These are phyloP conservation scores for Misopates orontium DNA, from an alignment of 257 asterid species.

Conservation along the genomic window DNA sequence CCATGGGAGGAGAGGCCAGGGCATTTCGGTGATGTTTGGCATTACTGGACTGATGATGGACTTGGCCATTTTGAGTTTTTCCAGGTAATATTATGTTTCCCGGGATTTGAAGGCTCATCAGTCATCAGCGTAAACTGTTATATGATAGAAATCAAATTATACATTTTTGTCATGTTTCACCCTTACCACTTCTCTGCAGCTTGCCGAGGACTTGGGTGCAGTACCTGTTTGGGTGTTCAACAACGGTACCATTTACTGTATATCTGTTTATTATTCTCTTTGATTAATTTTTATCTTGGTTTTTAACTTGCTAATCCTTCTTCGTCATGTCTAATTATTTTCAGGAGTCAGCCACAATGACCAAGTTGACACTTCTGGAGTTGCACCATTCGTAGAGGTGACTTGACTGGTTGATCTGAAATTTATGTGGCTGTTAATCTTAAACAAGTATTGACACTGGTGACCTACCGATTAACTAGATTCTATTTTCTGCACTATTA, in stretches of 20 bases:
- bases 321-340: conserved; percentile 18
- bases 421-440: neutral
- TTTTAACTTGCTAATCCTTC: conserved; percentile 15
- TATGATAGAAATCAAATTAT: neutral
- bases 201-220: conserved; percentile 92
- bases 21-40: conserved; percentile 98
- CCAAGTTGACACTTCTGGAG: conserved; percentile 68
- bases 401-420: neutral
- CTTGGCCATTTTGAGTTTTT: conserved; percentile 88
- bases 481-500: neutral
- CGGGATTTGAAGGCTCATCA: conserved; percentile 7
- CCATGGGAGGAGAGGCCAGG: conserved; percentile 97
- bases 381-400: conserved; percentile 79
- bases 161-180: conserved; percentile 6
- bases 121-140: neutral
- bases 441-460: neutral
- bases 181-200: conserved; percentile 51
- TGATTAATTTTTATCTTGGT: neutral
- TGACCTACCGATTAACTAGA: neutral
- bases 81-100: conserved; percentile 51
- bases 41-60: conserved; percentile 97
- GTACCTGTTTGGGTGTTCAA: conserved; percentile 94
- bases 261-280: conserved; percentile 12
- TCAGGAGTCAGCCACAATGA: conserved; percentile 94
- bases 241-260: conserved; percentile 59